These are phyloP conservation scores for Trichopus zeylanicus DNA, from an alignment of 116 monocot species.

Conservation along the genomic window DNA sequence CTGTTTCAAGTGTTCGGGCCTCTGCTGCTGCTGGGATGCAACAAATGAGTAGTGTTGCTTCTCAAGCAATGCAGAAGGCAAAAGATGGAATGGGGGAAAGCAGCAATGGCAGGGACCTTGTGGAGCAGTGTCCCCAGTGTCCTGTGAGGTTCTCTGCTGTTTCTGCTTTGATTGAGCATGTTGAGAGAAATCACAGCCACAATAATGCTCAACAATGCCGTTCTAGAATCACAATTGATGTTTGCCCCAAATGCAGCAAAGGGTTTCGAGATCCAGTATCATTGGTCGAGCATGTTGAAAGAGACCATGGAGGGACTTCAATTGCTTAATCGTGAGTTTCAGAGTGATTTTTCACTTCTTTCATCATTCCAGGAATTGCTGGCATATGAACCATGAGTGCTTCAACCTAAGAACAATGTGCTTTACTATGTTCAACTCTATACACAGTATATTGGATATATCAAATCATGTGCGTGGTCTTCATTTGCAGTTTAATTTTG, in stretches of 20 bases:
- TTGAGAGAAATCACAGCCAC: constrained; percentile 37
- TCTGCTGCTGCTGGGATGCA: constrained; percentile 70
- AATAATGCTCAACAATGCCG: constrained; percentile 1
- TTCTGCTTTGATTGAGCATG: constrained; percentile 60
- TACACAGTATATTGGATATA: too few species aligned
- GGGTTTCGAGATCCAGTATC: constrained; percentile 77
- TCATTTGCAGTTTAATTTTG: too few species aligned
- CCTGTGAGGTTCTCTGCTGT: constrained; percentile 56
- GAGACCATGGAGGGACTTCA: constrained; percentile 77
- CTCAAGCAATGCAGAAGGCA: constrained; percentile 52
- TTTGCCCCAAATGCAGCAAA: constrained; percentile 89
- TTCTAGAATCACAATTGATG: constrained; percentile 39
- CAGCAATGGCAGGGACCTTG: constrained; percentile 20
- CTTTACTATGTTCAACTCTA: too few species aligned
- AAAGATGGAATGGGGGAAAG: constrained; percentile 35
- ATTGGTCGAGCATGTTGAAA: constrained; percentile 89
- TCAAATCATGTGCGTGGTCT: too few species aligned
- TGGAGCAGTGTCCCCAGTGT: constrained; percentile 60
- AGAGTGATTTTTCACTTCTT: background rate
- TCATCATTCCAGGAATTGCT: background rate
- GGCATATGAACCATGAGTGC: background rate
- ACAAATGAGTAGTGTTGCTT: constrained; percentile 41
- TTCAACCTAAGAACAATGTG: background rate
- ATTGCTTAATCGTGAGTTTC: constrained; percentile 8
- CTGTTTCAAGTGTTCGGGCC: constrained; percentile 48